Base-by-base conservation (phyloP, 108 stramenopile species). In the Pseudonitzschia multistriata region DNA sequence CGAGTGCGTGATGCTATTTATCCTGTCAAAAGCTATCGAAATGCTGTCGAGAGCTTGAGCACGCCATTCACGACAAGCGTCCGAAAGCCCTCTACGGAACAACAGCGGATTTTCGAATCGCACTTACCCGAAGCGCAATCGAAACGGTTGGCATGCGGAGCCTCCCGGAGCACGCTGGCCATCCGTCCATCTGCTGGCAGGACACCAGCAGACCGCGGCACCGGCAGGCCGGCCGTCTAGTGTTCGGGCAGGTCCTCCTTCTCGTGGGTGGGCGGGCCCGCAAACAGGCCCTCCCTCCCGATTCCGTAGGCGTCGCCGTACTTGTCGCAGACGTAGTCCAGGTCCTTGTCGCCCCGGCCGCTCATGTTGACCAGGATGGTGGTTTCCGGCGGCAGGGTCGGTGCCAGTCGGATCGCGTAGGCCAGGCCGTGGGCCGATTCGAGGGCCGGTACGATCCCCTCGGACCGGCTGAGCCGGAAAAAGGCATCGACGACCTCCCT, bases 261-360 rank as follows among this genome's bases (percentile, higher is more conserved):
- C 17, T 59, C 53, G 50, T 68, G 49, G 19, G 29, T 53, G 31
- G 67, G 52, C 24, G 70, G 53, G 42, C 70, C 70, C 15, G 61
- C 70, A 49, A 71, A 68, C 7, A 68, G 29, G 7, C 67, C 67
- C 52, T 68, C 67, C 67, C 54, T 68, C 37, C 67, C 67, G 35
- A 68, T 68, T 5, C 30, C 50, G 29, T 68, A 68, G 15, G 53
- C 37, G 50, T 68, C 67, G 22, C 67, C 67, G 33, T 68, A 29
- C 10, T 49, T 37, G 52, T 68, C 67, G n/a, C 67, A 68, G 28
- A 77, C 64, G 19, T 77, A 68, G 21, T 68, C 68, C 96, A 97
- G 95, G 72, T 97, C 96, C 88, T 97, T 97, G 88, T 97, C 97
- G 22, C 97, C 97, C 24, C 97, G 89, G 7, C 97, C 97, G 81